Base-by-base conservation (phyloP, 805 yeast species). In the Candida nemodendra region DNA sequence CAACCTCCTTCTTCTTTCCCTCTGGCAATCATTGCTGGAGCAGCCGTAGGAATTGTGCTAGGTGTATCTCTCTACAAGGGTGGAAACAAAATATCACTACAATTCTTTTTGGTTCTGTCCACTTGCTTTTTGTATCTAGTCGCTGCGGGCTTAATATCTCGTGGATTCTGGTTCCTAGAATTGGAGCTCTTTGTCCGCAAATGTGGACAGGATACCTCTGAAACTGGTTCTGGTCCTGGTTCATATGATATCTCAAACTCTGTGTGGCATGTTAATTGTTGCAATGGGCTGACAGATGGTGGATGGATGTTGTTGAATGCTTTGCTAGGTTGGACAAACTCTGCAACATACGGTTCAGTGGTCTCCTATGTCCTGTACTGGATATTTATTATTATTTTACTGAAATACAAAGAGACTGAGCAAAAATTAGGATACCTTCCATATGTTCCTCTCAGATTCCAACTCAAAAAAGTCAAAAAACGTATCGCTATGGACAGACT, bases 201-300 rank as follows among this genome's bases (percentile, higher is more conserved):
- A 42, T 89, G 95, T 54, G 96, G 96, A 1, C 78, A 79, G 54
- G 97, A 89, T 52, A 84, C 87, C 57, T 74, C 86, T 28, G 97
- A 89, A 62, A 76, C 81, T 1, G 97, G 97, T 2, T 81, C 83
- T 27, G 97, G 97, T 0, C 96, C 96, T 0, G 97, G 97, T 0
- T 84, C 95, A 0, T 89, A 89, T 55, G 95, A 89, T 53, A 81
- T 89, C 16, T 48, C 74, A 15, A 75, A 71, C 32, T 79, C 93
- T 5, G 80, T 89, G 2, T 89, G 97, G 97, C 97, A 89, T 59
- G 95, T 89, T 18, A 87, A 89, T 62, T 88, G 96, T 61, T 89
- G 97, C 65, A 88, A 88, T 59, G 95, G 95, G 17, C 83, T 85
- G 49, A 84, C 76, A n/a, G 96, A 89, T 54, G 95, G 95, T 4